Conservation (phyloP, 139 green algal genomes). For the Trebouxia sp. region DNA sequence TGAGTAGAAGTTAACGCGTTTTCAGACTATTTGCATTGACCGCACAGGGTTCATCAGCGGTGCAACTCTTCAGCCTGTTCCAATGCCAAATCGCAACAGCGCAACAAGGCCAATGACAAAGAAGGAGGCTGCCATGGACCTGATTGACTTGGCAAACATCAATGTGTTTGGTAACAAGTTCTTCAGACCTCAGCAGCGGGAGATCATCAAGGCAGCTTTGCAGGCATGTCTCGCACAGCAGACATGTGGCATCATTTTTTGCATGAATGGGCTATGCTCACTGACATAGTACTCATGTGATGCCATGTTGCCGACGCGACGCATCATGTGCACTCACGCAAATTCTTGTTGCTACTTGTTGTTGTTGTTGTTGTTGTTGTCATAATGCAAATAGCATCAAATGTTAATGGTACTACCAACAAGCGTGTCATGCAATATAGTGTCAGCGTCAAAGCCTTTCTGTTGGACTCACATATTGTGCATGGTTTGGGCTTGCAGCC, state of each 20-base stretch:
- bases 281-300: too few relatives aligned
- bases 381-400: background rate
- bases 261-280: background rate
- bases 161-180: conserved; percentile 58
- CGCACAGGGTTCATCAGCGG: too few relatives aligned
- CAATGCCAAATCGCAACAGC: background rate
- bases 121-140: conserved; percentile 40
- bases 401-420: background rate
- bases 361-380: background rate
- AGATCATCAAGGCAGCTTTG: conserved; percentile 74
- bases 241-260: background rate
- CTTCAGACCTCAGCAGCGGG: conserved; percentile 64
- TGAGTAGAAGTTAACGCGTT: too few relatives aligned
- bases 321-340: too few relatives aligned
- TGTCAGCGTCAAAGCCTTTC: background rate
- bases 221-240: background rate
- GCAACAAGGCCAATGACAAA: background rate
- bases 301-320: too few relatives aligned
- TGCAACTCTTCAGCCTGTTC: background rate
- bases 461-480: too few relatives aligned
- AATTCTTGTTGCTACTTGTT: too few relatives aligned
- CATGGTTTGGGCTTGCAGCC: background rate
- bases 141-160: conserved; percentile 53
- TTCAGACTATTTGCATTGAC: too few relatives aligned
- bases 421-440: background rate